These are phyloP conservation scores for Globisporangium megalacanthum DNA, from an alignment of 352 stramenopile genomes.

Conservation along the genomic window DNA sequence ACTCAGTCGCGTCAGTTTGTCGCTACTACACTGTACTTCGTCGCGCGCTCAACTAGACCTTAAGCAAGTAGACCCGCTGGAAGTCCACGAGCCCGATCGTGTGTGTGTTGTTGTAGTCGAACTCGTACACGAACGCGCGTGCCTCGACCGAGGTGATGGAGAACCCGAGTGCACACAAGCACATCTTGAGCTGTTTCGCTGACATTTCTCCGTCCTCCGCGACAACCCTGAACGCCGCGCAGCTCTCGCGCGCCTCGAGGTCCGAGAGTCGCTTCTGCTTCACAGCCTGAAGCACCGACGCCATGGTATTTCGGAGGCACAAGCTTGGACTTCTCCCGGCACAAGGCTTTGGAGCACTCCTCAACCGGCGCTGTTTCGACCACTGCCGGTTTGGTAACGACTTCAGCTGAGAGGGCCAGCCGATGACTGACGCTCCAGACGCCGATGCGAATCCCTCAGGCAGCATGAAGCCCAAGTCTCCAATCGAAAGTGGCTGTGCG, in stretches of 20 bases:
- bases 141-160: conserved; percentile 17
- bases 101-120: conserved; percentile 31
- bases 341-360: too few relatives aligned
- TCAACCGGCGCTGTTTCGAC: too few relatives aligned
- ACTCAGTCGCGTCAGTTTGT: too few relatives aligned
- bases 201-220: conserved; percentile 19
- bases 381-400: too few relatives aligned
- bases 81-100: conserved; percentile 32
- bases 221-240: conserved; percentile 19
- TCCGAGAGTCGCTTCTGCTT: conserved; percentile 22
- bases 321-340: too few relatives aligned
- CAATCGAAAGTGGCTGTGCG: too few relatives aligned
- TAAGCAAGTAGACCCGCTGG: conserved; percentile 36
- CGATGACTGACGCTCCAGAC: too few relatives aligned
- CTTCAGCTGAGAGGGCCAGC: too few relatives aligned
- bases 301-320: not conserved
- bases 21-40: too few relatives aligned
- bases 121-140: conserved; percentile 33
- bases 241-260: conserved; percentile 22
- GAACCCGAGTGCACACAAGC: conserved; percentile 28
- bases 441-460: too few relatives aligned
- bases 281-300: conserved; percentile 6
- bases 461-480: too few relatives aligned
- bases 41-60: conserved; percentile 12
- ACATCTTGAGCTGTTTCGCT: conserved; percentile 24